A percentile compares a stretch with the other conserved stretches of the same genome.
Evolutionary conservation across 768 basidiomycete genomes (phyloP).

Genomic region (Boletus sp.): DNA sequence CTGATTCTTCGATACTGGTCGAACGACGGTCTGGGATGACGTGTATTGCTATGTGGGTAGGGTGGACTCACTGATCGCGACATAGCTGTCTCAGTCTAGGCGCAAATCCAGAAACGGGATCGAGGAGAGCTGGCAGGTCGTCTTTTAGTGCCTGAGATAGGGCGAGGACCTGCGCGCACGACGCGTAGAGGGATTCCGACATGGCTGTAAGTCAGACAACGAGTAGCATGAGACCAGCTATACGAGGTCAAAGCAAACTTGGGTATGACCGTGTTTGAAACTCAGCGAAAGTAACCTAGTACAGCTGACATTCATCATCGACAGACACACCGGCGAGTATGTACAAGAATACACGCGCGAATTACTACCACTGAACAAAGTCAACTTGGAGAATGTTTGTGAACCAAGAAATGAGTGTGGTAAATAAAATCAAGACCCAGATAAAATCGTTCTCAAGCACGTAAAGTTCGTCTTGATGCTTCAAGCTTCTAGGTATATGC

Average conservation of each 20-base stretch:
- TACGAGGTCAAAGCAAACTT: not conserved
- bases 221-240: not conserved
- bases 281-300: conserved; percentile 5
- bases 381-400: no score
- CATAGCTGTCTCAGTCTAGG: conserved; percentile 55
- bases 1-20: conserved; percentile 53
- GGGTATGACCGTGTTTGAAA: not conserved
- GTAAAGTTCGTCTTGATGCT: no score
- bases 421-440: no score
- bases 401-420: no score
- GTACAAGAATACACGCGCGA: no score
- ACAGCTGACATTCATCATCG: not conserved
- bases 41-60: not conserved
- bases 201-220: conserved; percentile 10
- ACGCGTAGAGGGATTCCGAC: conserved; percentile 49
- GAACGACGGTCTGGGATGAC: not conserved
- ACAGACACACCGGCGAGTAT: no score
- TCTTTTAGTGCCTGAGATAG: conserved; percentile 53
- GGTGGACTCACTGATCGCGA: conserved; percentile 52
- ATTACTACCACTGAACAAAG: no score
- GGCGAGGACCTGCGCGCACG: conserved; percentile 66
- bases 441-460: no score
- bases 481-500: no score
- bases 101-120: conserved; percentile 69
- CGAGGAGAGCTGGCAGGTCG: conserved; percentile 59